phyloP scores from a whole-genome alignment of 352 stramenopile species.

The Pythium aristosporum region DNA sequence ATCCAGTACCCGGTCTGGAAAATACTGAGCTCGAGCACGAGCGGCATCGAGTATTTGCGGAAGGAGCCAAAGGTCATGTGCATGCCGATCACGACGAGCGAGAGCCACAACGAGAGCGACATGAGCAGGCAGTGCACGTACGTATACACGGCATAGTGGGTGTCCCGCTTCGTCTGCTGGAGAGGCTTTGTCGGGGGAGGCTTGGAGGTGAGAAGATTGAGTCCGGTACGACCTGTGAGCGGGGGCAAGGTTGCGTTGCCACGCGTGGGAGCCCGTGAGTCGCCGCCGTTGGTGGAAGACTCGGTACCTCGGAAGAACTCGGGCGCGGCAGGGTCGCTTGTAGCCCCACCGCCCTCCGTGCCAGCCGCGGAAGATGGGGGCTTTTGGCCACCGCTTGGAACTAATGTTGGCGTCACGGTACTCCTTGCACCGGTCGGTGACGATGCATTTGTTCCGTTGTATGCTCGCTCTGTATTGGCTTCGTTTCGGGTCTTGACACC shows the following conservation, averaged over 20 bases:
- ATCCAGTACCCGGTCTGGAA: slow-evolving; percentile 77
- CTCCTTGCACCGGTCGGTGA: background rate
- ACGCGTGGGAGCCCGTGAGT: background rate
- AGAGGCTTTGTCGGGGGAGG: background rate
- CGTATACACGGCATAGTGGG: slow-evolving; percentile 31
- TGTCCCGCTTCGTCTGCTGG: background rate
- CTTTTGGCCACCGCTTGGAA: background rate
- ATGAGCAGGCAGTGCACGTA: slow-evolving; percentile 76
- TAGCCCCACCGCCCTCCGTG: background rate
- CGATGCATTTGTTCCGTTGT: slow-evolving; percentile 1
- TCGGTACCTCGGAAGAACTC: background rate
- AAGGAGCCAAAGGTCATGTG: slow-evolving; percentile 74
- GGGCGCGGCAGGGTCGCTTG: background rate
- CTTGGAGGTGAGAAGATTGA: slow-evolving; percentile 25
- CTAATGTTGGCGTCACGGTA: background rate
- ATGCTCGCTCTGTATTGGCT: slow-evolving; percentile 1
- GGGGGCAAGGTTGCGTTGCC: slow-evolving; percentile 20
- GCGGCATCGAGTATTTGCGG: slow-evolving; percentile 68
- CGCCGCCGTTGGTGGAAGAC: slow-evolving; percentile 2
- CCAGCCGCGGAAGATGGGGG: background rate
- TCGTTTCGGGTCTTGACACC: slow-evolving; percentile 32
- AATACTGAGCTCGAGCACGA: slow-evolving; percentile 65
- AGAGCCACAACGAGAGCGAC: slow-evolving; percentile 76
- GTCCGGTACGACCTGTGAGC: slow-evolving; percentile 15
- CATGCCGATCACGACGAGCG: slow-evolving; percentile 72